Percentiles rank a stretch among this genome's conserved stretches.
Evolutionary conservation across 768 basidiomycete genomes (phyloP).

Genomic region (Scleroderma citrinum): DNA sequence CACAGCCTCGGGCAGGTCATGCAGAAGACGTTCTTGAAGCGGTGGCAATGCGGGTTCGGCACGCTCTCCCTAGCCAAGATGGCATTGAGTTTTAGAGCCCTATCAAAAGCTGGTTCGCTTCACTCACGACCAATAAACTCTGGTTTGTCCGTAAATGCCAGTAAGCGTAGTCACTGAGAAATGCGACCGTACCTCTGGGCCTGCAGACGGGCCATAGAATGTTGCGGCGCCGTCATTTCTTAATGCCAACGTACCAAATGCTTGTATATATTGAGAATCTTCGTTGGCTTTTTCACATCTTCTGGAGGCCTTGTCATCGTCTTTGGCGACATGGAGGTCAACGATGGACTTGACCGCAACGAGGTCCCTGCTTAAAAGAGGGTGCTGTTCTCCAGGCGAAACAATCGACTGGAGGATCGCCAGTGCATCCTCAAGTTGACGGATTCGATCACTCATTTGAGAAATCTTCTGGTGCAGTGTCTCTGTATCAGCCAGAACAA

Average conservation of each 20-base stretch:
- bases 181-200: constrained; percentile 49
- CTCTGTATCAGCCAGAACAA: constrained; percentile 69
- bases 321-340: constrained; percentile 57
- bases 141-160: constrained; percentile 16
- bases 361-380: constrained; percentile 53
- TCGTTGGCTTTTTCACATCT: constrained; percentile 29
- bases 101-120: not conserved
- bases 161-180: constrained; percentile 18
- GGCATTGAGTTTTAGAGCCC: not conserved
- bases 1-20: constrained; percentile 19
- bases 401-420: constrained; percentile 44
- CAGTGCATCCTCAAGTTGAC: constrained; percentile 66
- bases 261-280: constrained; percentile 55
- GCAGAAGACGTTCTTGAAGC: not conserved
- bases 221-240: constrained; percentile 64
- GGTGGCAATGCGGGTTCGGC: constrained; percentile 2
- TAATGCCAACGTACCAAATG: constrained; percentile 65
- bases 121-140: constrained; percentile 53
- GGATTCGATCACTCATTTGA: constrained; percentile 64
- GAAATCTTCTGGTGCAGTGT: constrained; percentile 63
- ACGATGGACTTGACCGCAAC: constrained; percentile 62
- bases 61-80: constrained; percentile 18
- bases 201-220: constrained; percentile 69
- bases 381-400: constrained; percentile 47
- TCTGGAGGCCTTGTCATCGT: constrained; percentile 27